Evolutionary conservation across 2,329 filamentous ascomycete species (phyloP).

Genomic region (Graphilbum ipis-grandicollis): DNA sequence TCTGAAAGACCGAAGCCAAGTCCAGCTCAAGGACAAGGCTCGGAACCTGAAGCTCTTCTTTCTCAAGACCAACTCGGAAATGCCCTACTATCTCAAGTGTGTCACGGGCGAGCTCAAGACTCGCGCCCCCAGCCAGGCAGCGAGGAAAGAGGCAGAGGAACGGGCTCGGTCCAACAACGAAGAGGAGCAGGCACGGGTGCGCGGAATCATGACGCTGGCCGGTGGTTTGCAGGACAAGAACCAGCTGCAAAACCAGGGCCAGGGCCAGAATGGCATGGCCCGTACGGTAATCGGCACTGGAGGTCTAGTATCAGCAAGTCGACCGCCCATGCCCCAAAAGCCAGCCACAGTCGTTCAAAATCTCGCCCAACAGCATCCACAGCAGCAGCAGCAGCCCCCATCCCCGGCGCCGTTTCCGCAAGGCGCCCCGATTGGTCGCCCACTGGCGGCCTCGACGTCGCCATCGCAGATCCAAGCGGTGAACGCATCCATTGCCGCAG

Average conservation of each 20-base stretch:
- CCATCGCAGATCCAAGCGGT: no score
- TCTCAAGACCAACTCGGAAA: constrained; percentile 78
- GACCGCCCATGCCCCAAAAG: no score
- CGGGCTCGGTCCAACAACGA: constrained; percentile 39
- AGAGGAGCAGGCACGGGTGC: constrained; percentile 41
- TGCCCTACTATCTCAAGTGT: constrained; percentile 72
- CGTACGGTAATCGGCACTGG: no score
- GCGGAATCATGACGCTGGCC: constrained; percentile 40
- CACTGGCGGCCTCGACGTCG: no score
- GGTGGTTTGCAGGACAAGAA: constrained; percentile 28
- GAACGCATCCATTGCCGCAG: no score
- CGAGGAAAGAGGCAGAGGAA: constrained; percentile 50
- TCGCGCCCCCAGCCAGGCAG: constrained; percentile 57
- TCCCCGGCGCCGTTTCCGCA: background rate
- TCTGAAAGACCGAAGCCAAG: constrained; percentile 75
- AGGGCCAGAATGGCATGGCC: no score
- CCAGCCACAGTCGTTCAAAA: no score
- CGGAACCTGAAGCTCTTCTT: constrained; percentile 84
- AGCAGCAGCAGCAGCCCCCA: background rate
- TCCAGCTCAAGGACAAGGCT: constrained; percentile 85
- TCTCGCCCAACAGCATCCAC: background rate
- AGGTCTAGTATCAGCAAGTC: no score
- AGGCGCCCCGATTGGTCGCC: background rate
- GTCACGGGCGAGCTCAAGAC: constrained; percentile 86
- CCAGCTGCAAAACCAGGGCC: background rate